phyloP scores from a whole-genome alignment of 257 asterid genomes.

The Nicotiana otophora region DNA sequence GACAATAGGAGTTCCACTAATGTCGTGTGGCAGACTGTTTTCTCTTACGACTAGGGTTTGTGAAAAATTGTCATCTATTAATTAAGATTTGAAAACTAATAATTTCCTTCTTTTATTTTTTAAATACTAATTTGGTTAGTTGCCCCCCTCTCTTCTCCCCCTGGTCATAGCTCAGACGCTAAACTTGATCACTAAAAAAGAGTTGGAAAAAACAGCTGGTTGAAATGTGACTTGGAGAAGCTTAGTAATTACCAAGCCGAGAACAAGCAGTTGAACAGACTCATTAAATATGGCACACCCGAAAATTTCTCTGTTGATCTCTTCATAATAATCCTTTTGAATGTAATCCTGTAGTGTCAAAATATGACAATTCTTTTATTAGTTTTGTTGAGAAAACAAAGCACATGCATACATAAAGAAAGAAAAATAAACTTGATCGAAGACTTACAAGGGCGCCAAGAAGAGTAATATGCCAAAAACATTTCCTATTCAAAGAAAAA shows the following conservation, averaged over 20 bases:
- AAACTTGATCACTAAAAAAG: too few species aligned
- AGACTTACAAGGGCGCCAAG: conserved; percentile 68
- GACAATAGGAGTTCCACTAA: too few species aligned
- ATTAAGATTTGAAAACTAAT: not conserved
- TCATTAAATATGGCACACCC: conserved; percentile 58
- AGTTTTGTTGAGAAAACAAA: too few species aligned
- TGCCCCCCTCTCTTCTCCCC: too few species aligned
- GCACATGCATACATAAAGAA: not conserved
- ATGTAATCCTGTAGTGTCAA: conserved; percentile 34
- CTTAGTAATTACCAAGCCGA: conserved; percentile 34
- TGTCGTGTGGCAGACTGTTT: not conserved
- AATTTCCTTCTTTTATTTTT: too few species aligned
- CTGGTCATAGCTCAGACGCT: too few species aligned
- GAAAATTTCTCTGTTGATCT: conserved; percentile 60
- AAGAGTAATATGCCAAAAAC: conserved; percentile 67
- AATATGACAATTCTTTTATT: not conserved
- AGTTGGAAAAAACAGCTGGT: too few species aligned
- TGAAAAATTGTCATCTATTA: not conserved
- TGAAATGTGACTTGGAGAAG: not conserved
- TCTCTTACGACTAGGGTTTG: not conserved
- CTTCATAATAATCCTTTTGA: conserved; percentile 49
- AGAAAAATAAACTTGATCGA: not conserved
- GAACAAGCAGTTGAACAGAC: conserved; percentile 59
- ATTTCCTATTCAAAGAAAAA: conserved; percentile 38
- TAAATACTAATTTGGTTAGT: too few species aligned